Conservation (phyloP, 2,329 filamentous ascomycete genomes). For the Tricladium varicosporioides region DNA sequence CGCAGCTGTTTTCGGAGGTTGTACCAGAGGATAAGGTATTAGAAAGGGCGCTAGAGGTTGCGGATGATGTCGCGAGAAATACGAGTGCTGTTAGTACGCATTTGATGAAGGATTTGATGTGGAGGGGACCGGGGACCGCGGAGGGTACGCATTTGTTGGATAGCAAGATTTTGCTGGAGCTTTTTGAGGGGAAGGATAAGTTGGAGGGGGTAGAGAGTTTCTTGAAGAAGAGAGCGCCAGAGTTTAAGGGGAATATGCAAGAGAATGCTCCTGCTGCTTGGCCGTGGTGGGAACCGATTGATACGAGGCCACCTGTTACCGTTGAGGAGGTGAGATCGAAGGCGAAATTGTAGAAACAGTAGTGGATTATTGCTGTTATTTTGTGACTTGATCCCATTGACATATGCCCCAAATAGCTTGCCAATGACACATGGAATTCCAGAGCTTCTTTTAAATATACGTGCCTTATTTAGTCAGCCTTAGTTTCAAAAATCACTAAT, state of each 20-base stretch:
- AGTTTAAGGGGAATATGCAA: constrained; percentile 55
- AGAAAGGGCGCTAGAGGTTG: constrained; percentile 62
- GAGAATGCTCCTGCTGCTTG: constrained; percentile 52
- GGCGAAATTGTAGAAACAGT: constrained; percentile 2
- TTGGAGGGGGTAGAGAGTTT: constrained; percentile 59
- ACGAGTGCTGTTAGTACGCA: constrained; percentile 62
- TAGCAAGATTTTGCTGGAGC: constrained; percentile 58
- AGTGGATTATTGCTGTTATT: no score
- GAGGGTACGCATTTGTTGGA: constrained; percentile 73
- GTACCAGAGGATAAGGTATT: constrained; percentile 60
- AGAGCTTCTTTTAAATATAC: no score
- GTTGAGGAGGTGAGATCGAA: constrained; percentile 22
- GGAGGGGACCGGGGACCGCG: constrained; percentile 52
- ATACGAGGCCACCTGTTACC: constrained; percentile 36
- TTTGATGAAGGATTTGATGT: constrained; percentile 73
- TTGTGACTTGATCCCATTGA: no score
- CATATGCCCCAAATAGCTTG: no score
- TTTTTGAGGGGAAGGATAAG: constrained; percentile 56
- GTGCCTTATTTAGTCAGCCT: no score
- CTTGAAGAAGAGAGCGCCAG: constrained; percentile 56
- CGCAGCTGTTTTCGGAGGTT: constrained; percentile 64
- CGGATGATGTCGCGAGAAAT: constrained; percentile 64
- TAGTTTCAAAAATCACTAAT: no score
- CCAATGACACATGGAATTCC: no score
- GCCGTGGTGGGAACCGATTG: constrained; percentile 59